Conservation (phyloP, 2,329 filamentous ascomycete genomes). For the Hirsutella minnesotensis region DNA sequence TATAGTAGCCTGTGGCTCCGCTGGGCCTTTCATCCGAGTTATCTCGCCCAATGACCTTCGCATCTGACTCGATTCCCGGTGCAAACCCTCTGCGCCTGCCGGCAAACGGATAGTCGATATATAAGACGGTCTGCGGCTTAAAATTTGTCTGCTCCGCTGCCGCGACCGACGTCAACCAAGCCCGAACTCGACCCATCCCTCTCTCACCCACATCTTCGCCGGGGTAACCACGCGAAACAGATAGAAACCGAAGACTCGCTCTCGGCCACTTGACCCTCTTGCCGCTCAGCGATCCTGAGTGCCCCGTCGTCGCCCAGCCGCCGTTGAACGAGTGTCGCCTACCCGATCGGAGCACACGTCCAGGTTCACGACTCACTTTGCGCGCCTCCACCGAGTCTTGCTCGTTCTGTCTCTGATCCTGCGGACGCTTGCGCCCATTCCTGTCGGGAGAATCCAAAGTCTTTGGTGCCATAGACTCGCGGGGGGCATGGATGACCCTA, state of each 20-base stretch:
- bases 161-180: background rate
- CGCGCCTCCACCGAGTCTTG: too few relatives aligned
- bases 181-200: background rate
- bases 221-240: background rate
- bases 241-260: background rate
- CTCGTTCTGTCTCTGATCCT: background rate
- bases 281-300: too few relatives aligned
- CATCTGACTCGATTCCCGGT: constrained; percentile 1
- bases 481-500: constrained; percentile 69
- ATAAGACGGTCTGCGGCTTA: background rate
- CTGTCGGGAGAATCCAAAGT: background rate
- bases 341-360: too few relatives aligned
- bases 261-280: background rate
- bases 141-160: background rate
- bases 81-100: background rate
- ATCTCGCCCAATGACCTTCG: background rate
- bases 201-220: background rate
- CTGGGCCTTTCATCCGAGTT: constrained; percentile 5
- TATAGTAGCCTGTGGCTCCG: constrained; percentile 14
- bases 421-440: too few relatives aligned
- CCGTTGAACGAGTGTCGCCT: too few relatives aligned
- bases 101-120: background rate
- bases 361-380: too few relatives aligned
- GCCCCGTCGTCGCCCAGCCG: too few relatives aligned
- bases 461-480: background rate